Percentiles rank a stretch among this genome's conserved stretches.
These are phyloP conservation scores for Celoporthe dispersa DNA, from an alignment of 2,329 filamentous ascomycete genomes.

Conservation along the genomic window DNA sequence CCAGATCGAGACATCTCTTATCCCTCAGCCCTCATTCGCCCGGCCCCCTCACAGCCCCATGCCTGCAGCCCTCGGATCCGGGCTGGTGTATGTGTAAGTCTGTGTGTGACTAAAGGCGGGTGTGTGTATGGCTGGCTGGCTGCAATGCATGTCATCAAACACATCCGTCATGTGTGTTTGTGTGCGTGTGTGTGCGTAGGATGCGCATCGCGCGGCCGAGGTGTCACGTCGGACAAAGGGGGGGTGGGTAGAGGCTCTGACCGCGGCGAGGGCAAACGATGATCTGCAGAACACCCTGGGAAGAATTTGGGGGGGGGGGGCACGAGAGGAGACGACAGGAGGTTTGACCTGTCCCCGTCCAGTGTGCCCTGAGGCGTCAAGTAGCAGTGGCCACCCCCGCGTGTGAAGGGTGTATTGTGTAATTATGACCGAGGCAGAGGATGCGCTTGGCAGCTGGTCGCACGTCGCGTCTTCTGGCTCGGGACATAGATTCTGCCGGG, in stretches of 20 bases:
- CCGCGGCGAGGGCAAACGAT: background rate
- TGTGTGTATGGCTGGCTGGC: background rate
- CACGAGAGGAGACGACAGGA: background rate
- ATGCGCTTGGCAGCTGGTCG: no score
- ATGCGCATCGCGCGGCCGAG: background rate
- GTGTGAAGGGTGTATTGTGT: no score
- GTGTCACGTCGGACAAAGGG: background rate
- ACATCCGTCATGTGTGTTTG: background rate
- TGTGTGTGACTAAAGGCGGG: background rate
- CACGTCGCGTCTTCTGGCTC: no score
- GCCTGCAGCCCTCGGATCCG: background rate
- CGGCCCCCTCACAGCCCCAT: background rate
- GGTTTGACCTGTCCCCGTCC: background rate
- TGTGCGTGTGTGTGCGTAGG: background rate
- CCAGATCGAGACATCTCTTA: conserved; percentile 26
- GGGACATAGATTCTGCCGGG: no score
- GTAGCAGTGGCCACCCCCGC: no score
- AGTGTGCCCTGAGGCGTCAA: no score
- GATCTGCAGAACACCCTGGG: background rate
- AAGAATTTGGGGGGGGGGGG: background rate
- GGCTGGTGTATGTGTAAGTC: background rate
- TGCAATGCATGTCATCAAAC: background rate
- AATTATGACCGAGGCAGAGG: no score
- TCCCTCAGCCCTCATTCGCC: conserved; percentile 24
- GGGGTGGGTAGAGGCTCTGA: background rate